These are phyloP conservation scores for Hymenoscyphus albidus DNA, from an alignment of 2,329 filamentous ascomycete species.

Conservation along the genomic window DNA sequence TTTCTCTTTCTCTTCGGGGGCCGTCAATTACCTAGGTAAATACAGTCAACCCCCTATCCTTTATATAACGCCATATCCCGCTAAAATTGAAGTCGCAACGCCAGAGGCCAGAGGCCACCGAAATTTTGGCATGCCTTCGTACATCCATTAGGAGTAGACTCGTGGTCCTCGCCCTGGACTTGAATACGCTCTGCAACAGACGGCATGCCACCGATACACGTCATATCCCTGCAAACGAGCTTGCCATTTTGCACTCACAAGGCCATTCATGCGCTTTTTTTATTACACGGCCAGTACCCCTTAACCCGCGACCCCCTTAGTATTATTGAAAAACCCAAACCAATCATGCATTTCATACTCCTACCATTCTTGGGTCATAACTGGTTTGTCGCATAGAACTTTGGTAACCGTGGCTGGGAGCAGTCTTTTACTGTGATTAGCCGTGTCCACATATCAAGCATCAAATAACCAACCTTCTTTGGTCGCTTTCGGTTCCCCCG, in stretches of 20 bases:
- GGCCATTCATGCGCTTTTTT: not conserved
- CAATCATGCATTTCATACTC: conserved; percentile 40
- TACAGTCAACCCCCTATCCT: conserved; percentile 3
- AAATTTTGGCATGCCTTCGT: conserved; percentile 11
- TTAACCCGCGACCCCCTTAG: not conserved
- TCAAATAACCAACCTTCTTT: conserved; percentile 54
- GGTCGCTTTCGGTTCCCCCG: conserved; percentile 53
- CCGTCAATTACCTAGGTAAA: conserved; percentile 2
- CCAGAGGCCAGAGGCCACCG: conserved; percentile 19
- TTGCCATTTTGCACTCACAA: not conserved
- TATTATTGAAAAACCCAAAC: not conserved
- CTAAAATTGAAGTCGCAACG: conserved; percentile 14
- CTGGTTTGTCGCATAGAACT: conserved; percentile 36
- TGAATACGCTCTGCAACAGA: not conserved
- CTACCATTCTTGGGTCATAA: conserved; percentile 57
- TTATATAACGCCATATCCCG: conserved; percentile 9
- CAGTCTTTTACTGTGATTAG: conserved; percentile 30
- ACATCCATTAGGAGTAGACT: conserved; percentile 3
- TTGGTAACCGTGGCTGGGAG: conserved; percentile 27
- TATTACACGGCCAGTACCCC: not conserved
- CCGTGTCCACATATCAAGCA: conserved; percentile 15
- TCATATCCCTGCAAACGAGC: not conserved
- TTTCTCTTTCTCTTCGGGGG: not conserved
- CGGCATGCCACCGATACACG: not conserved
- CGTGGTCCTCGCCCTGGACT: not conserved